Percentiles rank a stretch among this genome's conserved stretches.
Evolutionary conservation across 2,329 filamentous ascomycete genomes (phyloP).

Genomic region (Emydomyces testavorans): DNA sequence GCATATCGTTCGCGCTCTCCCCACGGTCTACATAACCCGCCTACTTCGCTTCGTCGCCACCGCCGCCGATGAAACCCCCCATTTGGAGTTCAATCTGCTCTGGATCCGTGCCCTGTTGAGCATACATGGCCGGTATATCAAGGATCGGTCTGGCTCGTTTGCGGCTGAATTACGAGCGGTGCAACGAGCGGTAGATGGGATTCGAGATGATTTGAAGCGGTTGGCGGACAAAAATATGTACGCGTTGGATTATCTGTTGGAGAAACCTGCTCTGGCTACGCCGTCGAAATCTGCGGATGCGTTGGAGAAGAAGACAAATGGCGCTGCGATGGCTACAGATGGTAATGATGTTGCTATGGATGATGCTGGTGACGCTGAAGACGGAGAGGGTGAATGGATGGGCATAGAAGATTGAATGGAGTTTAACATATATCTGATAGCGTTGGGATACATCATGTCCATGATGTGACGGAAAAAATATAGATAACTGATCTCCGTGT

Average conservation of each 20-base stretch:
- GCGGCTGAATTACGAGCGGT: conserved; percentile 77
- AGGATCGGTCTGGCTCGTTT: conserved; percentile 65
- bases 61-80: conserved; percentile 79
- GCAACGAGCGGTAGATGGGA: conserved; percentile 64
- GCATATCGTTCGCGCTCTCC: conserved; percentile 67
- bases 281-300: conserved; percentile 14
- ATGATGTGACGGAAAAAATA: too few species aligned
- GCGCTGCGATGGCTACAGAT: conserved; percentile 12
- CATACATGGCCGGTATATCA: conserved; percentile 73
- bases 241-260: conserved; percentile 70
- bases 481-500: too few species aligned
- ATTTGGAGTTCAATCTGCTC: conserved; percentile 85
- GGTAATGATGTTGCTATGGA: conserved; percentile 23
- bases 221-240: conserved; percentile 82
- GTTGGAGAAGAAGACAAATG: conserved; percentile 21
- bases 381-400: conserved; percentile 43
- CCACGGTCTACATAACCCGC: conserved; percentile 73
- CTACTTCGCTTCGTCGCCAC: conserved; percentile 77
- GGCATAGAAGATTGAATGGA: conserved; percentile 38
- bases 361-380: conserved; percentile 21
- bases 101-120: conserved; percentile 80
- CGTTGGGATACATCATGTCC: too few species aligned
- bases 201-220: conserved; percentile 70
- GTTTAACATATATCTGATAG: not conserved
- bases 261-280: conserved; percentile 32